Evolutionary conservation across 2,329 filamentous ascomycete genomes (phyloP).

Genomic region (Hypocreales sp.): DNA sequence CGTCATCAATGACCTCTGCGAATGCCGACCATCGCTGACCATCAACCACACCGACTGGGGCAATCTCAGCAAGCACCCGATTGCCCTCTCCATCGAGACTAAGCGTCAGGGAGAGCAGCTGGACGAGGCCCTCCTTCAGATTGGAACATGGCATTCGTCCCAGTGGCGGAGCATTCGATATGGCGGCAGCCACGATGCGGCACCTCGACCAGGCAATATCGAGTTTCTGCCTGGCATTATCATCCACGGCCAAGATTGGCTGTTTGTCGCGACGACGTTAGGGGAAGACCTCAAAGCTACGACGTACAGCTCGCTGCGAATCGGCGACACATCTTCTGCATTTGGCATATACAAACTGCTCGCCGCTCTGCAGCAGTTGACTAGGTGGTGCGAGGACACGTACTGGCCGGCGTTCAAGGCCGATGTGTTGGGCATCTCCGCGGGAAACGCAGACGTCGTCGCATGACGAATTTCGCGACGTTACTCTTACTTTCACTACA

Average conservation of each 20-base stretch:
- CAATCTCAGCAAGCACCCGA: slow-evolving; percentile 4
- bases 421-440: no score
- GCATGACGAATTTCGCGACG: no score
- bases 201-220: neutral
- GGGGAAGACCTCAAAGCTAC: no score
- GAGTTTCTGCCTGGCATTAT: slow-evolving; percentile 7
- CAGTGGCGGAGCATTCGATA: slow-evolving; percentile 5
- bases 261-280: slow-evolving; percentile 6
- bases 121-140: slow-evolving; percentile 4
- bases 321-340: no score
- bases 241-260: slow-evolving; percentile 6
- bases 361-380: no score
- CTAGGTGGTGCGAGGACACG: no score
- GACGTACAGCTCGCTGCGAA: no score
- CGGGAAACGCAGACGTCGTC: no score
- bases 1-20: slow-evolving; percentile 2
- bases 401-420: no score
- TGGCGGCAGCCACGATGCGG: no score
- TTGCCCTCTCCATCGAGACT: slow-evolving; percentile 6
- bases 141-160: slow-evolving; percentile 6
- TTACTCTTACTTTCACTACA: no score
- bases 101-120: slow-evolving; percentile 4
- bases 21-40: slow-evolving; percentile 1
- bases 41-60: slow-evolving; percentile 7
- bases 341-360: no score